phyloP scores from a whole-genome alignment of 345 rosid species.

The Odontarrhena argentea region DNA sequence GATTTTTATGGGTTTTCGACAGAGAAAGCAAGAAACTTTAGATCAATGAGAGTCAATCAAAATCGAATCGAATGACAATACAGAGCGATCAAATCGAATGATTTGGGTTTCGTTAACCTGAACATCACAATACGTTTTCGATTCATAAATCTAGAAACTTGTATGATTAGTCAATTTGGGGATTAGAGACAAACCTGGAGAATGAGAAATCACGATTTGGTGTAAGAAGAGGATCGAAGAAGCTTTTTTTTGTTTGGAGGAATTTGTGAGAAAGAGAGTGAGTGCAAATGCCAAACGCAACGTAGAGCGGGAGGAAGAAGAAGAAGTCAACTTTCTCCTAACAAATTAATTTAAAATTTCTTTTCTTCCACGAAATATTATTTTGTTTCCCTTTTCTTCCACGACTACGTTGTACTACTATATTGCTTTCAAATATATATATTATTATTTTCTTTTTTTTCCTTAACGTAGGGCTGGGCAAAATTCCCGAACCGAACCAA shows the following conservation, averaged over 20 bases:
- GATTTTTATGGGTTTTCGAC: no score
- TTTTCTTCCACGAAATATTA: background rate
- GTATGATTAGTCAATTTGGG: background rate
- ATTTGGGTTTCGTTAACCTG: background rate
- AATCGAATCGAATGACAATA: no score
- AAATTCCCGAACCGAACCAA: no score
- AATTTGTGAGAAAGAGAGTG: constrained; percentile 5
- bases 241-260: constrained; percentile 13
- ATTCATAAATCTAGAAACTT: background rate
- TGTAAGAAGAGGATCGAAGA: constrained; percentile 5
- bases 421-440: no score
- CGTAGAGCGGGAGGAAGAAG: constrained; percentile 31
- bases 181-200: constrained; percentile 21
- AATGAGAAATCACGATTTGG: background rate
- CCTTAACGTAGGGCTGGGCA: constrained; percentile 3
- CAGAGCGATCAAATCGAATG: background rate
- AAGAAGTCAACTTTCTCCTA: constrained; percentile 29
- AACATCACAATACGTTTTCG: constrained; percentile 1
- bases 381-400: background rate
- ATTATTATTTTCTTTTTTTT: background rate
- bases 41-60: background rate
- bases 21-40: background rate
- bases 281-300: constrained; percentile 1
- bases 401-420: background rate
- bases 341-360: constrained; percentile 6